These are phyloP conservation scores for Blastobotrys attinorum DNA, from an alignment of 805 yeast species.

Conservation along the genomic window DNA sequence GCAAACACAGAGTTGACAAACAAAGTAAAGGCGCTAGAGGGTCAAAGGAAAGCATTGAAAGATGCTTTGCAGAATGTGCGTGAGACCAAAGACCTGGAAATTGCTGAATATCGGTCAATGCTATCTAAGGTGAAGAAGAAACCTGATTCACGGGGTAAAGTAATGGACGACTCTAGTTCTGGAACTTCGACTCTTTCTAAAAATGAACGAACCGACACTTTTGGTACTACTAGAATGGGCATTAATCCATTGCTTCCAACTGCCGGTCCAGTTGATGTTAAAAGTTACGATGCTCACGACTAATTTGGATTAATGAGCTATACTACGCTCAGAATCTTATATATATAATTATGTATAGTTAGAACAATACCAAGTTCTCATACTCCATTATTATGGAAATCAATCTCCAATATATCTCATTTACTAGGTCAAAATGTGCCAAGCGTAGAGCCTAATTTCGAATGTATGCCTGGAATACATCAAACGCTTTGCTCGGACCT, in stretches of 20 bases:
- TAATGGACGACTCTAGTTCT: background rate
- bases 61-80: constrained; percentile 16
- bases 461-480: too few relatives aligned
- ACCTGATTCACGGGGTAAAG: background rate
- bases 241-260: constrained; percentile 4
- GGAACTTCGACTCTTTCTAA: background rate
- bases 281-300: background rate
- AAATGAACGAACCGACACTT: too few relatives aligned
- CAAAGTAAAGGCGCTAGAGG: constrained; percentile 15
- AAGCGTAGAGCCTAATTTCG: too few relatives aligned
- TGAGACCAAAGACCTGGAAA: constrained; percentile 18
- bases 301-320: too few relatives aligned
- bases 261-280: background rate
- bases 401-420: too few relatives aligned
- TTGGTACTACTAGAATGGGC: constrained; percentile 1
- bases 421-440: too few relatives aligned
- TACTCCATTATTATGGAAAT: too few relatives aligned
- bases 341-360: background rate
- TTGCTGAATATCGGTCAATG: constrained; percentile 11
- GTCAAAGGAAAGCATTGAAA: constrained; percentile 18
- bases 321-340: too few relatives aligned
- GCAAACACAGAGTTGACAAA: constrained; percentile 2
- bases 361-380: too few relatives aligned
- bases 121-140: constrained; percentile 1
- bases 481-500: too few relatives aligned